phyloP scores from a whole-genome alignment of 192 early-diverging fungal genomes.

The Dissophora globulifera region DNA sequence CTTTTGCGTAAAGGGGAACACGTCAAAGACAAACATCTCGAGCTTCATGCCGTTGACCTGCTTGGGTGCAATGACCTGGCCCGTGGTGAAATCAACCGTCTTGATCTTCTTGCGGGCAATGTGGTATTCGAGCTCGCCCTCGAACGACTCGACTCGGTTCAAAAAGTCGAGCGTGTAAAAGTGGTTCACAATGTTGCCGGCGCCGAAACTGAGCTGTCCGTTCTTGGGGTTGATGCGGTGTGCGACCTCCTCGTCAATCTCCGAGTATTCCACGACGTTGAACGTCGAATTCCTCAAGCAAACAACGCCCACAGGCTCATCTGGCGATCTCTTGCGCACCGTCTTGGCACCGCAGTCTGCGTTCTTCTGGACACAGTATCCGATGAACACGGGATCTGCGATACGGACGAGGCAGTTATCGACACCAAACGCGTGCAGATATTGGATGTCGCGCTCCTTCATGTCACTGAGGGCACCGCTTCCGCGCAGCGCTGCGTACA shows the following conservation, averaged over 20 bases:
- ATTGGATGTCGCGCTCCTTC: constrained; percentile 83
- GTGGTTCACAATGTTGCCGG: constrained; percentile 99
- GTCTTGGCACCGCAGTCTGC: constrained; percentile 96
- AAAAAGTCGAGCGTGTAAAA: constrained; percentile 96
- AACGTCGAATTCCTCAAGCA: constrained; percentile 85
- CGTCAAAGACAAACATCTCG: constrained; percentile 99
- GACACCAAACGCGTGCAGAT: constrained; percentile 95
- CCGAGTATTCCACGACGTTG: constrained; percentile 96
- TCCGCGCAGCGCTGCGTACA: constrained; percentile 90
- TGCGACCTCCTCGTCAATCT: constrained; percentile 84
- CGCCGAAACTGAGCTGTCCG: constrained; percentile 84
- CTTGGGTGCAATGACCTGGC: constrained; percentile 74
- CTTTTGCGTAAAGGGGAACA: constrained; percentile 89
- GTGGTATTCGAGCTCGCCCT: constrained; percentile 91
- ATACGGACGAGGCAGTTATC: constrained; percentile 98
- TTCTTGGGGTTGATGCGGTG: constrained; percentile 69
- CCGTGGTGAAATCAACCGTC: constrained; percentile 81
- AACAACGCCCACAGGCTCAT: constrained; percentile 96
- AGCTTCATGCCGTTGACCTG: constrained; percentile 97
- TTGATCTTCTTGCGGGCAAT: constrained; percentile 99
- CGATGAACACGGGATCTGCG: constrained; percentile 96
- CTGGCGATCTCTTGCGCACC: constrained; percentile 86
- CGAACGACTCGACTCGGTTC: constrained; percentile 84
- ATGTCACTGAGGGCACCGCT: constrained; percentile 87
- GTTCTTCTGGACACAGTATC: constrained; percentile 88